These are phyloP conservation scores for Penstemon newberryi DNA, from an alignment of 257 asterid genomes.

Conservation along the genomic window DNA sequence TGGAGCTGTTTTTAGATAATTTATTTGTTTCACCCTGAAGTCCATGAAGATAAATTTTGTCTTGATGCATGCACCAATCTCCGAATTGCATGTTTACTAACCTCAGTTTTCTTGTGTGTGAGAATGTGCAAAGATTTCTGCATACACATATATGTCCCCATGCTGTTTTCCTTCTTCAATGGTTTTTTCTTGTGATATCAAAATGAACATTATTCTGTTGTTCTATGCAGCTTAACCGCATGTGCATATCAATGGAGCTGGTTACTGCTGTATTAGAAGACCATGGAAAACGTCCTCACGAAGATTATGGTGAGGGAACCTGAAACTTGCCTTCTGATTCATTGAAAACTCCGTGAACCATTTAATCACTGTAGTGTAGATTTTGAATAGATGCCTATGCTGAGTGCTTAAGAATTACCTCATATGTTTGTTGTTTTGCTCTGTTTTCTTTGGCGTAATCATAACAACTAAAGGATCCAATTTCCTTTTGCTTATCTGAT, in stretches of 20 bases:
- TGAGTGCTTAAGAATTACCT: too few relatives aligned
- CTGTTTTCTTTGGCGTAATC: not conserved
- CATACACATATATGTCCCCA: conserved; percentile 8
- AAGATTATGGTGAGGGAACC: conserved; percentile 81
- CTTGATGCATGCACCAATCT: conserved; percentile 11
- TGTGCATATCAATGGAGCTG: conserved; percentile 96
- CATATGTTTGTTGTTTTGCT: not conserved
- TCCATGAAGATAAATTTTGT: not conserved
- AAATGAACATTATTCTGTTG: conserved; percentile 19
- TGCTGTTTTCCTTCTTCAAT: conserved; percentile 1
- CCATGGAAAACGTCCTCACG: conserved; percentile 94
- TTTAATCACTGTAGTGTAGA: not conserved
- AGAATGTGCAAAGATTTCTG: conserved; percentile 11
- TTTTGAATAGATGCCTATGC: not conserved
- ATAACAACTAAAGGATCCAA: not conserved
- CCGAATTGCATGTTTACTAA: conserved; percentile 15
- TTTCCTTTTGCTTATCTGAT: conserved; percentile 6
- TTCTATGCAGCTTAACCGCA: conserved; percentile 55
- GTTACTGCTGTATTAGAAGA: conserved; percentile 98
- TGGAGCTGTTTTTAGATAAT: conserved; percentile 13
- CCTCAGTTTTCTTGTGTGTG: conserved; percentile 10
- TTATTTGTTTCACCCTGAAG: not conserved
- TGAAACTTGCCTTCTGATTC: not conserved
- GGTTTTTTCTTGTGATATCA: conserved; percentile 5
- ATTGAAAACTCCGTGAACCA: not conserved